Evolutionary conservation across 2,329 filamentous ascomycete genomes (phyloP).

Genomic region (Colletotrichum echinochloae): DNA sequence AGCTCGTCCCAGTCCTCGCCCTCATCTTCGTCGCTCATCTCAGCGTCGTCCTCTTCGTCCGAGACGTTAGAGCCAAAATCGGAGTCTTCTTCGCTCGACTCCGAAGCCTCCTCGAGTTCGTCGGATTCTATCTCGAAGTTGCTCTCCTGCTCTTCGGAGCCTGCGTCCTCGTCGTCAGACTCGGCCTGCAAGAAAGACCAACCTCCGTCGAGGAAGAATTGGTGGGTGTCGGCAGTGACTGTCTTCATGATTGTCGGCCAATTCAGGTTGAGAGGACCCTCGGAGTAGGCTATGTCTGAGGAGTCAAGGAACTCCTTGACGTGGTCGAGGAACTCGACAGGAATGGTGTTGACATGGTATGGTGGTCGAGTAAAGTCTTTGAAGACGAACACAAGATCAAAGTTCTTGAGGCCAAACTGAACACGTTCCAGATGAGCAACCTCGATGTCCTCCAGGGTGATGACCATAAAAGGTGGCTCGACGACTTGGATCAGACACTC

Average conservation of each 20-base stretch:
- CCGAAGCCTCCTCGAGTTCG: constrained; percentile 86
- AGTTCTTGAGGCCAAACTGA: constrained; percentile 97
- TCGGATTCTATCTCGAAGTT: constrained; percentile 92
- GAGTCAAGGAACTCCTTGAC: constrained; percentile 99
- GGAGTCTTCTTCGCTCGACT: constrained; percentile 82
- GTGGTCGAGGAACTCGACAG: constrained; percentile 91
- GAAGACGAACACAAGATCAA: constrained; percentile 98
- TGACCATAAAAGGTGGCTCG: constrained; percentile 95
- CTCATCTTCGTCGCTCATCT: constrained; percentile 79
- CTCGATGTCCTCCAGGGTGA: constrained; percentile 96
- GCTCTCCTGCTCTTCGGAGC: constrained; percentile 88
- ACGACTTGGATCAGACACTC: constrained; percentile 97
- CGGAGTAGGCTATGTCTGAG: constrained; percentile 92
- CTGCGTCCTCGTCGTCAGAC: constrained; percentile 83
- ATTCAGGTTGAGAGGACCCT: constrained; percentile 96
- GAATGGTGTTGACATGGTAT: constrained; percentile 97
- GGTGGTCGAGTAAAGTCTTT: constrained; percentile 95
- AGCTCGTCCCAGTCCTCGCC: constrained; percentile 95
- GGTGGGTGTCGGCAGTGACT: constrained; percentile 90
- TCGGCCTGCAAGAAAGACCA: constrained; percentile 94
- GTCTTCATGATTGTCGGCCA: constrained; percentile 99
- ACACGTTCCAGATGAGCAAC: constrained; percentile 96
- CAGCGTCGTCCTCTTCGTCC: constrained; percentile 83
- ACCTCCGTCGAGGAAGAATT: constrained; percentile 94
- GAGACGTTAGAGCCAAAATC: constrained; percentile 93